Base-by-base conservation (phyloP, 73 alveolate genomes). In the Paramecium tetraurelia region DNA sequence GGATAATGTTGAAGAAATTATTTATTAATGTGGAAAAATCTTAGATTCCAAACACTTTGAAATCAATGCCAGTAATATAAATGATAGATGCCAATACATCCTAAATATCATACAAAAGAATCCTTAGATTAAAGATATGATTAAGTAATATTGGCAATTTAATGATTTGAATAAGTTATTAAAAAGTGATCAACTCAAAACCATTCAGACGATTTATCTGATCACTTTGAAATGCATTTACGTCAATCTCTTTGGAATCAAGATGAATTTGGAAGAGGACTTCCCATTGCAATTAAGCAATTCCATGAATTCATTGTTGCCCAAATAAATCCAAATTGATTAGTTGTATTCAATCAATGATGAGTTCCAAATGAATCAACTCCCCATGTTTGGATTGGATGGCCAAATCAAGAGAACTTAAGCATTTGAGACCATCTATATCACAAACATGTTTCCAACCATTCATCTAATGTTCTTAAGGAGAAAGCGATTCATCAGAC, bases 21-120 rank as follows among this genome's bases (percentile, higher is more conserved):
- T 75, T 75, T 75, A 75, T 75, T 2, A 14, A 38, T 75, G 87
- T 36, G 87, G 87, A 3, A 75, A 75, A 38, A 75, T 75, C 35
- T 36, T 75, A 38, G 84, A 63, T 63, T 27, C 50, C 24, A 63
- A 63, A 63, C 50, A 27, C 9, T 63, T 31, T 63, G 84, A 63
- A 31, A 27, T 63, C 7, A 12, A 40, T 11, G 27, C 84, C 11
- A 12, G 27, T 31, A 63, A 63, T 33, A 10, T 63, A 0, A 63
- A 63, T 63, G 84, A 63, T 11, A 63, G 29, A 27, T 63, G 53
- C 24, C 27, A 31, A 20, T 9, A 10, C 5, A 31, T 63, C 7
- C 10, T 63, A 33, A 63, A 63, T 63, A 63, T 63, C 3, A 27
- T 63, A 3, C 12, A 63, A 33, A 63, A 63, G 27, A 27, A 63